Evolutionary conservation across 805 yeast genomes (phyloP).

Genomic region (Candida lessepsii): DNA sequence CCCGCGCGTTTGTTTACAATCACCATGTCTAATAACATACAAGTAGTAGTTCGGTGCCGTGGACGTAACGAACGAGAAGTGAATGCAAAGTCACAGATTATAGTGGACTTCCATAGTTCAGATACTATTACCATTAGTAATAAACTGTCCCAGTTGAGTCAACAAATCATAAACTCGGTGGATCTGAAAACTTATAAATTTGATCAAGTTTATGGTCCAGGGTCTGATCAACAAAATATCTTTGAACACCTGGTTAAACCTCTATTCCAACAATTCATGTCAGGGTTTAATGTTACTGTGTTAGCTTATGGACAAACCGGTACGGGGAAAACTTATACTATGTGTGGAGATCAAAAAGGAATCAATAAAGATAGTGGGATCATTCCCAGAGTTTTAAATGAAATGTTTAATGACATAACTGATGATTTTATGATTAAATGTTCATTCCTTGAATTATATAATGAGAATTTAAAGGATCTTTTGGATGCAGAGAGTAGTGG

Average conservation of each 20-base stretch:
- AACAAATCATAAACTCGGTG: slow-evolving; percentile 35
- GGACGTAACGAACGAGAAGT: slow-evolving; percentile 47
- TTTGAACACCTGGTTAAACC: slow-evolving; percentile 73
- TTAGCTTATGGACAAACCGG: slow-evolving; percentile 85
- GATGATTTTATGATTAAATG: slow-evolving; percentile 67
- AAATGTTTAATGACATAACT: slow-evolving; percentile 51
- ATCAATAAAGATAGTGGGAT: slow-evolving; percentile 52
- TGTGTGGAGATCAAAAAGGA: slow-evolving; percentile 50
- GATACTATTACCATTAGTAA: slow-evolving; percentile 23
- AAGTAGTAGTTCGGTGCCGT: slow-evolving; percentile 56
- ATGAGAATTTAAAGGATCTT: slow-evolving; percentile 80
- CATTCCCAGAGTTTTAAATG: slow-evolving; percentile 46
- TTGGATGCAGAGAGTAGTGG: slow-evolving; percentile 42
- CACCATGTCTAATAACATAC: slow-evolving; percentile 38
- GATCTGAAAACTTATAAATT: slow-evolving; percentile 56
- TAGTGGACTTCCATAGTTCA: slow-evolving; percentile 44
- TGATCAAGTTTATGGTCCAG: slow-evolving; percentile 82
- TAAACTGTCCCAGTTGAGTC: slow-evolving; percentile 13
- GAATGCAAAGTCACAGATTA: slow-evolving; percentile 43
- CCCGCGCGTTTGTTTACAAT: slow-evolving; percentile 7
- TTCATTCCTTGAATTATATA: slow-evolving; percentile 82
- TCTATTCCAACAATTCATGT: slow-evolving; percentile 61
- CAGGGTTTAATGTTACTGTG: slow-evolving; percentile 69
- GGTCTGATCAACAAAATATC: slow-evolving; percentile 66
- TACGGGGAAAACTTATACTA: slow-evolving; percentile 79